These are phyloP conservation scores for Daldinia vernicosa DNA, from an alignment of 495 filamentous ascomycete species.

Conservation along the genomic window DNA sequence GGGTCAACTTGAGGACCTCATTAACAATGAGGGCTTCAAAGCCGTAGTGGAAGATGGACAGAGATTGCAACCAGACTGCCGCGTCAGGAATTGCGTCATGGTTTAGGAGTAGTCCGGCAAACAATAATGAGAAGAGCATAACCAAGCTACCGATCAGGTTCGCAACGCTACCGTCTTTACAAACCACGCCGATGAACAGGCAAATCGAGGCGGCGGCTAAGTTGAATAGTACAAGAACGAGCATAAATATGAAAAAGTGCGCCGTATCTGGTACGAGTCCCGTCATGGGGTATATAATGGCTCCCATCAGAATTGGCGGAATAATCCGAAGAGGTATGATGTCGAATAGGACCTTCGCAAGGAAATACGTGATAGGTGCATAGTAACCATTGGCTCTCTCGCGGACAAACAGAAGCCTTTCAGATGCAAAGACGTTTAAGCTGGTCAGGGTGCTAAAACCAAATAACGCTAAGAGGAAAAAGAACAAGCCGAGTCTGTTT, in stretches of 20 bases:
- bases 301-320: constrained; percentile 95
- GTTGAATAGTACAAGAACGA: constrained; percentile 95
- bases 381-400: constrained; percentile 99
- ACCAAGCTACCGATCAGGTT: constrained; percentile 94
- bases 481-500: constrained; percentile 97
- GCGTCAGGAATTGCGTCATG: constrained; percentile 87
- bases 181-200: constrained; percentile 95
- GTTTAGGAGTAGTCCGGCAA: constrained; percentile 92
- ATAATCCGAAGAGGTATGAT: constrained; percentile 93
- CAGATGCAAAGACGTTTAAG: constrained; percentile 91
- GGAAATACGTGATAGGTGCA: constrained; percentile 94
- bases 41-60: constrained; percentile 99
- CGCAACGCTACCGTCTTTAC: constrained; percentile 90
- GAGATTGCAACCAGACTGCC: constrained; percentile 87
- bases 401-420: constrained; percentile 90
- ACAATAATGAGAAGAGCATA: constrained; percentile 96
- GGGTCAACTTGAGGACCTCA: constrained; percentile 88
- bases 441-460: constrained; percentile 96
- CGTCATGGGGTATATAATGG: constrained; percentile 98
- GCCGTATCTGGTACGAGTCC: constrained; percentile 85
- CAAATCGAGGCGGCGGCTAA: constrained; percentile 91
- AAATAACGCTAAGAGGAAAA: constrained; percentile 95
- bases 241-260: constrained; percentile 89
- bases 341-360: constrained; percentile 93
- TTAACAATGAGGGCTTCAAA: constrained; percentile 98